Conservation (phyloP, 2,329 filamentous ascomycete species). For the Clarireedia hainanense region DNA sequence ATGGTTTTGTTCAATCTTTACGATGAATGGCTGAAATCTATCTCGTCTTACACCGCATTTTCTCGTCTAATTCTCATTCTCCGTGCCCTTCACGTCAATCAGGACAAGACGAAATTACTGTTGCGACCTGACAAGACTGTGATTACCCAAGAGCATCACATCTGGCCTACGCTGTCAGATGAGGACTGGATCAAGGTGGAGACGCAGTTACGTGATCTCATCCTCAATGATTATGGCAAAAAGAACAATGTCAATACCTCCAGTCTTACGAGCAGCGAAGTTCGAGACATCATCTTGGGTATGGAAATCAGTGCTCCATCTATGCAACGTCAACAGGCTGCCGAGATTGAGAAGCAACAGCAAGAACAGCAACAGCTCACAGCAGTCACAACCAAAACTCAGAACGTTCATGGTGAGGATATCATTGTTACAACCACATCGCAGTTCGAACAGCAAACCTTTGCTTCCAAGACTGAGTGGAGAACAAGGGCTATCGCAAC, state of each 20-base stretch:
- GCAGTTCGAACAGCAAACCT: slow-evolving; percentile 94
- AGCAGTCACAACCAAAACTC: slow-evolving; percentile 95
- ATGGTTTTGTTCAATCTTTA: slow-evolving; percentile 99
- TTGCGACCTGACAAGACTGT: slow-evolving; percentile 95
- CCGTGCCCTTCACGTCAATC: slow-evolving; percentile 92
- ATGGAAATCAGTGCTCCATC: slow-evolving; percentile 99
- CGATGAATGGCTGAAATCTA: slow-evolving; percentile 97
- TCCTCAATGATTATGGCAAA: slow-evolving; percentile 97
- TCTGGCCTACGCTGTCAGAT: slow-evolving; percentile 90
- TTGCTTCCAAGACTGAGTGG: slow-evolving; percentile 98
- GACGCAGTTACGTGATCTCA: slow-evolving; percentile 87
- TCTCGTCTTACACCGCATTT: slow-evolving; percentile 97
- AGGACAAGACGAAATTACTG: slow-evolving; percentile 95
- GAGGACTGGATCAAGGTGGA: slow-evolving; percentile 99
- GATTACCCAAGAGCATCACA: slow-evolving; percentile 97
- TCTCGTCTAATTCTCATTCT: slow-evolving; percentile 90
- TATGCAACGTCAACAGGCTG: slow-evolving; percentile 95
- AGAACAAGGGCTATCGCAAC: slow-evolving; percentile 93
- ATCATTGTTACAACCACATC: slow-evolving; percentile 98
- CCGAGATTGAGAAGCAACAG: slow-evolving; percentile 98
- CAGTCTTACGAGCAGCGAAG: slow-evolving; percentile 91
- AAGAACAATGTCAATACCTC: slow-evolving; percentile 99
- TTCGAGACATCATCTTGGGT: slow-evolving; percentile 94
- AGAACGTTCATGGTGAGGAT: slow-evolving; percentile 93
- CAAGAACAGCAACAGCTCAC: slow-evolving; percentile 95